These are phyloP conservation scores for Phytopythium montanum DNA, from an alignment of 352 stramenopile genomes.

Conservation along the genomic window DNA sequence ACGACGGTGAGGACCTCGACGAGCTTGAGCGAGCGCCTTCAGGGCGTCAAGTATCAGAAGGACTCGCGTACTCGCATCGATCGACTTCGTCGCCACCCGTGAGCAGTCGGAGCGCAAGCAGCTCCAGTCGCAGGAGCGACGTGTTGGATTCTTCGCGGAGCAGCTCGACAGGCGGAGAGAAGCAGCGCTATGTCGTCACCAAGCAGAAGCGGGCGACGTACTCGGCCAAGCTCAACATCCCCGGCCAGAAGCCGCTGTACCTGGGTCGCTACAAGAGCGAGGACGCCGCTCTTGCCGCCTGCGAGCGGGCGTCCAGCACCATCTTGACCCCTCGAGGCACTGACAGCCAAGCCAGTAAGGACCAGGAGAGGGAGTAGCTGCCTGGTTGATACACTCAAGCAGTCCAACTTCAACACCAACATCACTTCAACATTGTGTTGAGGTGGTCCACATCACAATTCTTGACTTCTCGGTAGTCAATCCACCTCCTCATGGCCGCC, in stretches of 20 bases:
- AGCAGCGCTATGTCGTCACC: slow-evolving; percentile 47
- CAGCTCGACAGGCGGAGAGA: slow-evolving; percentile 9
- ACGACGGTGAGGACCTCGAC: slow-evolving; percentile 13
- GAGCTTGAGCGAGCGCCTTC: slow-evolving; percentile 2
- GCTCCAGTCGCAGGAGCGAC: not conserved
- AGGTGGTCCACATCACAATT: not conserved
- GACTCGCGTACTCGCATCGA: slow-evolving; percentile 9
- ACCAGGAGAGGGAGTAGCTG: too few species aligned
- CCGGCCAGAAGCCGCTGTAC: slow-evolving; percentile 65
- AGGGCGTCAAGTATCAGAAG: not conserved
- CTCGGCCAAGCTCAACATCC: slow-evolving; percentile 51
- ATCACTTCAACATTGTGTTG: not conserved
- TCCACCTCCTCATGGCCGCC: not conserved
- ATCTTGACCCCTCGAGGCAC: slow-evolving; percentile 44
- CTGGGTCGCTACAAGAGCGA: slow-evolving; percentile 64
- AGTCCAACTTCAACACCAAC: too few species aligned
- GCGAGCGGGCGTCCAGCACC: slow-evolving; percentile 47
- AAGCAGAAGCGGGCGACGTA: slow-evolving; percentile 58
- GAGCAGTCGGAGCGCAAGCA: not conserved
- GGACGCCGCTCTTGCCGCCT: slow-evolving; percentile 51
- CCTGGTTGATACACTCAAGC: too few species aligned
- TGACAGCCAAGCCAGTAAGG: too few species aligned
- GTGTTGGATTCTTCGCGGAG: not conserved
- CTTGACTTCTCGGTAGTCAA: slow-evolving; percentile 3
- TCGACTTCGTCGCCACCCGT: not conserved